Conservation (phyloP, 768 basidiomycete genomes). For the Pulveroboletus sp. region DNA sequence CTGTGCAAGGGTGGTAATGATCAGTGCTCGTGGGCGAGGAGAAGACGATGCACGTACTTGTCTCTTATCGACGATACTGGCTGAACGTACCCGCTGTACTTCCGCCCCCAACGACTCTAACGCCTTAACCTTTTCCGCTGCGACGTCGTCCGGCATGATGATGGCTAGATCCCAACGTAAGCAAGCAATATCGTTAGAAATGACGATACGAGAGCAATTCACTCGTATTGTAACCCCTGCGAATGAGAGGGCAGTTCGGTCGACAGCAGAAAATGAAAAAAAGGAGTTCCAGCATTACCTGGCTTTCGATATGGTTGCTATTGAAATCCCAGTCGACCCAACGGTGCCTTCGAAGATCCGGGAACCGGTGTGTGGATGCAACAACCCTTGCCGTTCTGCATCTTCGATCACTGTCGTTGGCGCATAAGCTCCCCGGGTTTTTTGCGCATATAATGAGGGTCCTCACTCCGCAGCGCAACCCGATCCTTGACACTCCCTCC, state of each 20-base stretch:
- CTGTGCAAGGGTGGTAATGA: constrained; percentile 28
- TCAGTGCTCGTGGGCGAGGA: not conserved
- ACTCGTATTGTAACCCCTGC: constrained; percentile 88
- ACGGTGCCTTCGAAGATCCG: constrained; percentile 98
- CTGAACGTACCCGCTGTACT: constrained; percentile 89
- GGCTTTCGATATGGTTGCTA: constrained; percentile 89
- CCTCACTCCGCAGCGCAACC: constrained; percentile 86
- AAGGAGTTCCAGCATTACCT: constrained; percentile 45
- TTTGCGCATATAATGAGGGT: not conserved
- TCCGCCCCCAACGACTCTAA: constrained; percentile 80
- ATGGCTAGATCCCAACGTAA: constrained; percentile 52
- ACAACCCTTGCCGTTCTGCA: constrained; percentile 78
- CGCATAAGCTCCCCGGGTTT: not conserved
- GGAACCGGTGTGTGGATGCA: constrained; percentile 85
- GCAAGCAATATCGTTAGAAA: too few species aligned
- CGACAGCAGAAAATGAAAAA: not conserved
- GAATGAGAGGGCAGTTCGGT: not conserved
- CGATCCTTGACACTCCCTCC: constrained; percentile 98
- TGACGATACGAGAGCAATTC: constrained; percentile 11
- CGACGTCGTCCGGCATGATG: constrained; percentile 87
- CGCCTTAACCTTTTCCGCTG: constrained; percentile 87
- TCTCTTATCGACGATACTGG: constrained; percentile 95
- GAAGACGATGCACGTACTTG: constrained; percentile 50
- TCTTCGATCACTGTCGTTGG: constrained; percentile 79
- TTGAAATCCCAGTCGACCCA: constrained; percentile 93